Conservation (phyloP, 805 yeast genomes). For the Candida saitoana region DNA sequence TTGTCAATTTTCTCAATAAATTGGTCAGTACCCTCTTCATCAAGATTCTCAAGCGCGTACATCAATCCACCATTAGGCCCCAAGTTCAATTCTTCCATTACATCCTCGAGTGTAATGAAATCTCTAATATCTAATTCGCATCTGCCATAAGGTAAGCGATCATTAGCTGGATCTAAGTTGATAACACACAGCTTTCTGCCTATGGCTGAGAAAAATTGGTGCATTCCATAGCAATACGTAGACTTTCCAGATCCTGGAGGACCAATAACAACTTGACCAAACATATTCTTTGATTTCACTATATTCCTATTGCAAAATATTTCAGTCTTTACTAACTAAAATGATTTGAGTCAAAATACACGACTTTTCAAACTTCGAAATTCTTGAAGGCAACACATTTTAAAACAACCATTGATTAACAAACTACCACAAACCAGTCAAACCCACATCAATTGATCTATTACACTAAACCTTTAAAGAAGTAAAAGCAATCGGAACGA, state of each 20-base stretch:
- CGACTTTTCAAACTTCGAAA: background rate
- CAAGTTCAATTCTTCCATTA: slow-evolving; percentile 65
- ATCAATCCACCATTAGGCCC: slow-evolving; percentile 93
- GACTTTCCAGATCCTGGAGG: slow-evolving; percentile 99
- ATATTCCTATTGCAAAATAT: background rate
- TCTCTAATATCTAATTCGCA: slow-evolving; percentile 77
- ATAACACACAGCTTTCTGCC: slow-evolving; percentile 85
- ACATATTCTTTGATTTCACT: slow-evolving; percentile 26
- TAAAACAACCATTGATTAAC: background rate
- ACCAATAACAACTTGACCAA: slow-evolving; percentile 92
- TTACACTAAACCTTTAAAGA: no score
- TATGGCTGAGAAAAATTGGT: slow-evolving; percentile 87
- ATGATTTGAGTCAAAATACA: background rate
- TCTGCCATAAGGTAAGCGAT: slow-evolving; percentile 49
- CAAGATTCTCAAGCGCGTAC: slow-evolving; percentile 75
- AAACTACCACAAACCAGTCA: background rate
- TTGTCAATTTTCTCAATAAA: slow-evolving; percentile 74
- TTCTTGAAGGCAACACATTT: slow-evolving; percentile 1
- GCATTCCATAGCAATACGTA: slow-evolving; percentile 89
- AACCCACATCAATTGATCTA: no score
- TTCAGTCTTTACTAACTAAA: background rate
- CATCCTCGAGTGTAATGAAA: slow-evolving; percentile 67
- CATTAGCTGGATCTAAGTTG: slow-evolving; percentile 92
- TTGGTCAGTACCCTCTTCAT: slow-evolving; percentile 90
- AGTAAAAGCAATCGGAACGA: background rate